Base-by-base conservation (phyloP, 768 basidiomycete species). In the Serendipita sp. region DNA sequence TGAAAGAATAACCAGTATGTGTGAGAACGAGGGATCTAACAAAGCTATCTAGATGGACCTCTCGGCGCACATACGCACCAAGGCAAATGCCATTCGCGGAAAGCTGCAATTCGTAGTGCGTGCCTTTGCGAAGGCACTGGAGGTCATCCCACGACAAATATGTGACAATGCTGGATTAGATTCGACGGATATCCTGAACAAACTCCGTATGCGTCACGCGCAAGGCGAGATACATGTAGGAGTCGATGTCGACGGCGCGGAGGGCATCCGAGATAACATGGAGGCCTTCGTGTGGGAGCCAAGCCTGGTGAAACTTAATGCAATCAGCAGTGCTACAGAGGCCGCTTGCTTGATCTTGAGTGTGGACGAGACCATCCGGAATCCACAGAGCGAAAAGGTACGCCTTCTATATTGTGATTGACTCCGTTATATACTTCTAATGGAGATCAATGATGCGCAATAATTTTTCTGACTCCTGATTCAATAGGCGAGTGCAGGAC, bases 211-310 rank as follows among this genome's bases (percentile, higher is more conserved):
- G 91, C 85, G 87, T 69, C 94, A 98, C 72, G 91, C 92, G 0
- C 82, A 82, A 65, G 90, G 89, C 15, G 87, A 91, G 64, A 68
- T 68, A 3, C 97, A 93, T 93, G 86, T 81, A 51, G 96, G 96
- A 66, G 93, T 98, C 13, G 93, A 96, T 69, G 91, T 99, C 32
- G 94, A 97, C 64, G 88, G 88, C 11, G 75, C 80, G 2, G 86
- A 89, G 34, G 91, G 92, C 18, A 89, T 97, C 32, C 85, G 91
- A 64, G 85, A 99, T 75, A 99, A 98, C 75, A 86, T 98, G 86
- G 91, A 91, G 63, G 88, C 90, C 51, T 99, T 98, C 71, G 95
- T 99, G 5, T 98, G 96, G 95, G 96, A 98, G 73, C 95, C 96
- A 15, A 88, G 88, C 68, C 78, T 98, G 66, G 90, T 98, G 71